These are phyloP conservation scores for Rauvolfia tetraphylla DNA, from an alignment of 257 asterid genomes.

Conservation along the genomic window DNA sequence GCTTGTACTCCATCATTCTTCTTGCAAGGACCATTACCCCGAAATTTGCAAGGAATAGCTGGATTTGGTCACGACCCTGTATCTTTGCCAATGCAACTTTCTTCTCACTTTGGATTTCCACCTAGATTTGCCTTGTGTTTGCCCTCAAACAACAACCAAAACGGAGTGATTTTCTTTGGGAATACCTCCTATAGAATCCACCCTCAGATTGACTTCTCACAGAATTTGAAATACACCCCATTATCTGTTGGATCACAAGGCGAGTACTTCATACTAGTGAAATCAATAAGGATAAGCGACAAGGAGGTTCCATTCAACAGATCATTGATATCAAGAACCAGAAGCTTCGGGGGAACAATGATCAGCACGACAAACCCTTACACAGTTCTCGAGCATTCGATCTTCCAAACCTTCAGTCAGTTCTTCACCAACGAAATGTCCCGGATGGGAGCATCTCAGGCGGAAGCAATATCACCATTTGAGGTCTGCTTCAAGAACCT, in stretches of 20 bases:
- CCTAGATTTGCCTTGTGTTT: slow-evolving; percentile 43
- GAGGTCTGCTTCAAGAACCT: slow-evolving; percentile 35
- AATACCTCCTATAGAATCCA: slow-evolving; percentile 18
- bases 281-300: slow-evolving; percentile 33
- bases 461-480: slow-evolving; percentile 35
- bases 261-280: slow-evolving; percentile 36
- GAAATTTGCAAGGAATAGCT: slow-evolving; percentile 40
- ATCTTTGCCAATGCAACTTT: slow-evolving; percentile 46
- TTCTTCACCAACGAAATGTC: slow-evolving; percentile 21
- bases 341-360: slow-evolving; percentile 31
- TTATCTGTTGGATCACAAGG: slow-evolving; percentile 39
- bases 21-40: slow-evolving; percentile 36
- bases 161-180: slow-evolving; percentile 46
- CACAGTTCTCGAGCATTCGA: slow-evolving; percentile 33
- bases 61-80: slow-evolving; percentile 38
- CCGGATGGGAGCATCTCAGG: slow-evolving; percentile 28
- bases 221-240: slow-evolving; percentile 29
- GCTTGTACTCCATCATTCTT: slow-evolving; percentile 46
- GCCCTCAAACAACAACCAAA: slow-evolving; percentile 21
- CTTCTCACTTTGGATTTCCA: slow-evolving; percentile 45
- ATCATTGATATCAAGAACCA: slow-evolving; percentile 28
- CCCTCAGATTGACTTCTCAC: neutral
- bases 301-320: slow-evolving; percentile 26
- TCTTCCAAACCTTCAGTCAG: slow-evolving; percentile 25
- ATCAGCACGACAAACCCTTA: slow-evolving; percentile 47